Conservation (phyloP, 257 asterid species). For the Solanum pimpinellifolium region DNA sequence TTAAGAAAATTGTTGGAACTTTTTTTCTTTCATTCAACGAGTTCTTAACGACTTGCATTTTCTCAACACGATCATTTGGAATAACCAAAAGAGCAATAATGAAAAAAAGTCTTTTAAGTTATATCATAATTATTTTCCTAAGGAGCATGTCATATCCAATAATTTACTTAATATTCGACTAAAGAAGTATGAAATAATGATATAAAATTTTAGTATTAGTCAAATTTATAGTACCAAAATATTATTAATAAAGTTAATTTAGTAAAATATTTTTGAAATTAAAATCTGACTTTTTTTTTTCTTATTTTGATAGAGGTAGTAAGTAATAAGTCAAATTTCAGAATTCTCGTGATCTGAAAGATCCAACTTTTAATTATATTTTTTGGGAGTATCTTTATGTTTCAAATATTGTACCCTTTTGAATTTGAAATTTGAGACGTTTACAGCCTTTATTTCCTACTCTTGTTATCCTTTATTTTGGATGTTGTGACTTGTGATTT, state of each 20-base stretch:
- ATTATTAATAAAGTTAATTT: neutral
- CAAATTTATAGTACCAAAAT: neutral
- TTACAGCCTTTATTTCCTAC: neutral
- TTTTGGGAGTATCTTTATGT: neutral
- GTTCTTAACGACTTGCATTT: neutral
- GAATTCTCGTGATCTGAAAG: neutral
- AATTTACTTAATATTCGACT: neutral
- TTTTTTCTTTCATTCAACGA: neutral
- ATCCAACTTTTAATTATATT: neutral
- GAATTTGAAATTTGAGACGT: neutral
- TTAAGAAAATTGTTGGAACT: neutral
- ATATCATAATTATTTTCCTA: neutral
- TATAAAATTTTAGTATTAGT: neutral
- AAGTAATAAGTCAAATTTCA: neutral
- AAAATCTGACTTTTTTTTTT: too few relatives aligned
- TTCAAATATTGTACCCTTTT: neutral
- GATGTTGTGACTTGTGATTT: neutral
- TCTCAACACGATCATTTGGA: neutral
- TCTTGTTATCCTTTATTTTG: neutral
- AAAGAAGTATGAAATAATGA: neutral
- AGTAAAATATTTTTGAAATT: too few relatives aligned
- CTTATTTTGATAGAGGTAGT: neutral
- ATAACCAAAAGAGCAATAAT: neutral
- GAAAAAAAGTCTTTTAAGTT: neutral
- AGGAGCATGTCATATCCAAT: neutral